These are phyloP conservation scores for Cladorrhinum samala DNA, from an alignment of 495 filamentous ascomycete genomes.

Conservation along the genomic window DNA sequence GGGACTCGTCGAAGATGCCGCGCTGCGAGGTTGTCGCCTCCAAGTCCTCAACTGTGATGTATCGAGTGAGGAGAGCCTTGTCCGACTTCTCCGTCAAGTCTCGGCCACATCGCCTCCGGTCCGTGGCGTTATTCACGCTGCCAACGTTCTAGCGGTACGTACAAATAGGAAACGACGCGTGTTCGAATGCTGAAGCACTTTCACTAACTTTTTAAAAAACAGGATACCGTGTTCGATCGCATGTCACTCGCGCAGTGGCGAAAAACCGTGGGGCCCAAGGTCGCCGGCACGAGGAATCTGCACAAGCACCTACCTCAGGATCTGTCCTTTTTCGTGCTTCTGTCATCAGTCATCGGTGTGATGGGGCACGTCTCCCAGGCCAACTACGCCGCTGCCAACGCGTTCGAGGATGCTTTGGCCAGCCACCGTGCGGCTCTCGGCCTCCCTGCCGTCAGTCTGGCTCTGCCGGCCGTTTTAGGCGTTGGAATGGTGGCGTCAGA, in stretches of 20 bases:
- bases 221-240: background rate
- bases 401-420: slow-evolving; percentile 40
- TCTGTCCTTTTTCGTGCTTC: slow-evolving; percentile 52
- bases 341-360: slow-evolving; percentile 44
- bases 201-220: background rate
- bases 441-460: slow-evolving; percentile 21
- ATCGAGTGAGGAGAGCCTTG: background rate
- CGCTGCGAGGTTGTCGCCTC: background rate
- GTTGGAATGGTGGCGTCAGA: too few species aligned
- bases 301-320: slow-evolving; percentile 33
- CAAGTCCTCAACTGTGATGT: slow-evolving; percentile 3
- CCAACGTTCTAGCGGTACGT: slow-evolving; percentile 3
- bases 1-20: background rate
- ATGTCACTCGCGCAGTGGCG: slow-evolving; percentile 1
- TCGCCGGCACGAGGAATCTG: slow-evolving; percentile 37
- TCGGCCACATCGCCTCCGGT: slow-evolving; percentile 3
- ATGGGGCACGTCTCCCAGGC: slow-evolving; percentile 45
- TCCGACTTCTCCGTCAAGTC: background rate
- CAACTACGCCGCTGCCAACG: slow-evolving; percentile 50
- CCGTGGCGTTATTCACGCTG: slow-evolving; percentile 8
- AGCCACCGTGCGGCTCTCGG: slow-evolving; percentile 11
- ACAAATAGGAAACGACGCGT: too few species aligned
- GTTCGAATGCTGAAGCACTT: background rate
- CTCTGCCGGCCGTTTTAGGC: slow-evolving; percentile 29
- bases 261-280: slow-evolving; percentile 30